These are phyloP conservation scores for Fusarium pseudonygamai DNA, from an alignment of 2,329 filamentous ascomycete genomes.

Conservation along the genomic window DNA sequence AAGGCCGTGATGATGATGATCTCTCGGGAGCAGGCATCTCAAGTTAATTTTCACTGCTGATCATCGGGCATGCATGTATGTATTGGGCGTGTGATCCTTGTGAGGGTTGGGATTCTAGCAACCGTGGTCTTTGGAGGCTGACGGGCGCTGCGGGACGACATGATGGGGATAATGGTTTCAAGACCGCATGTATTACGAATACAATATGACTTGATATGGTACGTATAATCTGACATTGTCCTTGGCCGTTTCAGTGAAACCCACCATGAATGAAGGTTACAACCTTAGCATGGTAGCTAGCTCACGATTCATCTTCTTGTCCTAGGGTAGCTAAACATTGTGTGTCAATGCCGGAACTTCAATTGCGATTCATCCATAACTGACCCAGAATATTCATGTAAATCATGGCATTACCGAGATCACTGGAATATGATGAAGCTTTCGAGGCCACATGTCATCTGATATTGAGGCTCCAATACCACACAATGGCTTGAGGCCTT, in stretches of 20 bases:
- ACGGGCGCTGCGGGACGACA: not conserved
- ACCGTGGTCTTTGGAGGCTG: not conserved
- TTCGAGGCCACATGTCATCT: constrained; percentile 5
- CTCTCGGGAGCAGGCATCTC: constrained; percentile 7
- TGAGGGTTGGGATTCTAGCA: not conserved
- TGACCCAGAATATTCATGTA: too few relatives aligned
- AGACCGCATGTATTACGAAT: not conserved
- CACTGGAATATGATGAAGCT: not conserved
- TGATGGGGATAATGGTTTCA: constrained; percentile 8
- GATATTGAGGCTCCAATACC: not conserved
- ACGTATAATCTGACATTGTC: not conserved
- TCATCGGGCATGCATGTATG: constrained; percentile 1
- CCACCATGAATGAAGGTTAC: not conserved
- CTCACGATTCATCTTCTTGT: not conserved
- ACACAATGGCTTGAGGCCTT: constrained; percentile 24
- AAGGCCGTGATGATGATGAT: constrained; percentile 22
- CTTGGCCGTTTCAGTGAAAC: not conserved
- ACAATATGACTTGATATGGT: constrained; percentile 4
- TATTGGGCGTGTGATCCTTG: not conserved
- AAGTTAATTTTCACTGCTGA: constrained; percentile 1
- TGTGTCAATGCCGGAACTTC: not conserved
- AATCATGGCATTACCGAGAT: not conserved
- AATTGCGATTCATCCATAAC: not conserved
- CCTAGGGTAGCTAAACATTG: constrained; percentile 9
- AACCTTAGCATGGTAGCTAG: not conserved